These are phyloP conservation scores for Kwoniella newhampshirensis DNA, from an alignment of 768 basidiomycete species.

Conservation along the genomic window DNA sequence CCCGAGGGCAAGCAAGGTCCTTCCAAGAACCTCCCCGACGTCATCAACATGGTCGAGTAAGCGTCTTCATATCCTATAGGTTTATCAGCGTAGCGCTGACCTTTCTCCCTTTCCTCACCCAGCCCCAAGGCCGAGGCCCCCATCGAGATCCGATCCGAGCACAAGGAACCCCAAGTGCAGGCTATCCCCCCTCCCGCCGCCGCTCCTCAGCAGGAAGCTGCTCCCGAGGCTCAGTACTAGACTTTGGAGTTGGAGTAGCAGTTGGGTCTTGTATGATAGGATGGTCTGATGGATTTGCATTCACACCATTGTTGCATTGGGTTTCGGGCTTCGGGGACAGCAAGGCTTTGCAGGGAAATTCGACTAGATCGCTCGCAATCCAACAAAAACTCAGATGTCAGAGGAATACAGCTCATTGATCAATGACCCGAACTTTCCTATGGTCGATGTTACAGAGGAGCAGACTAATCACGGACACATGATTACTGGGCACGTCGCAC, in stretches of 20 bases:
- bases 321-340: no score
- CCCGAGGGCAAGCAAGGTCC: constrained; percentile 87
- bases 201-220: constrained; percentile 26
- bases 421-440: no score
- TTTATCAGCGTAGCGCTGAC: constrained; percentile 2
- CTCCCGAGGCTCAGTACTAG: constrained; percentile 20
- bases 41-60: constrained; percentile 83
- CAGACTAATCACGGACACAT: no score
- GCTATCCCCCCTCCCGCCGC: constrained; percentile 27
- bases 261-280: constrained; percentile 4
- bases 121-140: constrained; percentile 81
- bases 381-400: no score
- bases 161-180: constrained; percentile 61
- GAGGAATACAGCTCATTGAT: no score
- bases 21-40: constrained; percentile 89
- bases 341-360: no score
- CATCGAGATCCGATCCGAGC: constrained; percentile 84
- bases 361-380: no score
- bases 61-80: constrained; percentile 5
- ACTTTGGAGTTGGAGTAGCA: constrained; percentile 2
- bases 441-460: no score
- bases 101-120: background rate
- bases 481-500: no score
- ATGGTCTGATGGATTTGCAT: constrained; percentile 6
- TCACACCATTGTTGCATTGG: background rate